A percentile compares a stretch with the other conserved stretches of the same genome.
Conservation (phyloP, 176 grass and related monocot genomes). For the Oryza meridionalis region DNA sequence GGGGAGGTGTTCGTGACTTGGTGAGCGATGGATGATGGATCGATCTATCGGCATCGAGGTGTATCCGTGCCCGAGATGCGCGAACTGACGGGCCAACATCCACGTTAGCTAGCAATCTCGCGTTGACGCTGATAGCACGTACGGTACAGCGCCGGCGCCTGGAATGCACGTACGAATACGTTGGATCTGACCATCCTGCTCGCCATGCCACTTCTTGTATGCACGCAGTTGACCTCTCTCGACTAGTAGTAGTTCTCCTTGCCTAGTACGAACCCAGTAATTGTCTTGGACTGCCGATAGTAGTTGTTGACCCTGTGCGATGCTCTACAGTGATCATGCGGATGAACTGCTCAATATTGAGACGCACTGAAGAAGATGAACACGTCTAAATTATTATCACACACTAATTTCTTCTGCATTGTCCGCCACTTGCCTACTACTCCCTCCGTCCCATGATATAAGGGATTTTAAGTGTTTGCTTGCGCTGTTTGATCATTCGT, state of each 20-base stretch:
- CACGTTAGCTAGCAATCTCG: background rate
- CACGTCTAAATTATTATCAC: background rate
- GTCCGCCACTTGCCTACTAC: background rate
- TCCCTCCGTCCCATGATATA: too few relatives aligned
- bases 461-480: too few relatives aligned
- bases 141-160: constrained; percentile 13
- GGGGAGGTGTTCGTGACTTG: background rate
- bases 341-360: background rate
- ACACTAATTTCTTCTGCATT: background rate
- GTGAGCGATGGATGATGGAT: background rate
- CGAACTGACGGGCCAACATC: constrained; percentile 48
- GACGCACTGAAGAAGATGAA: background rate
- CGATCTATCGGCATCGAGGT: background rate
- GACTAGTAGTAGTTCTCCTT: background rate
- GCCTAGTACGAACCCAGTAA: background rate
- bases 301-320: background rate
- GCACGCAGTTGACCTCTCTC: background rate
- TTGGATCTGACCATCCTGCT: background rate
- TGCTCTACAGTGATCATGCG: background rate
- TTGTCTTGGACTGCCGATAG: background rate
- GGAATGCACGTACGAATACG: background rate
- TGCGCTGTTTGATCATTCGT: too few relatives aligned
- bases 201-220: background rate
- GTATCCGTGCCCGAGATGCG: constrained; percentile 20
- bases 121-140: background rate